A percentile compares a stretch with the other conserved stretches of the same genome.
phyloP scores from a whole-genome alignment of 139 green algal species.

The Tetratostichococcus sp. region DNA sequence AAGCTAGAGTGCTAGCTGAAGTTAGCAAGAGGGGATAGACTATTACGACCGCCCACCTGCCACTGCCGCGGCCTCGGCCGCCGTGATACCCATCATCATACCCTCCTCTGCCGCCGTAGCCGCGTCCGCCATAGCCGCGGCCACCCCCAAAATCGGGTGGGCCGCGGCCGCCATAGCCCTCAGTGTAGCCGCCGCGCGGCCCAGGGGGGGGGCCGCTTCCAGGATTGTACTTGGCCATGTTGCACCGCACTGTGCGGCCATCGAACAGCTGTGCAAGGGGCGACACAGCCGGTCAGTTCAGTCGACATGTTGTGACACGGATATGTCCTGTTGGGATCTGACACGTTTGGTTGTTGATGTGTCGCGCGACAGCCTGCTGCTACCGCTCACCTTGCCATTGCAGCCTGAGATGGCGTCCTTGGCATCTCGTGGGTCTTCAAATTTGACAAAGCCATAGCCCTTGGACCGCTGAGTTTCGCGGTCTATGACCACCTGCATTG shows the following conservation, averaged over 20 bases:
- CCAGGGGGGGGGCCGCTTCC: background rate
- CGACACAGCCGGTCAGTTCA: too few relatives aligned
- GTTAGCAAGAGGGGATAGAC: background rate
- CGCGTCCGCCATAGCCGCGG: background rate
- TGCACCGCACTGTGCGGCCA: constrained; percentile 16
- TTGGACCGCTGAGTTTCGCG: constrained; percentile 27
- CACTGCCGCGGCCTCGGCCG: background rate
- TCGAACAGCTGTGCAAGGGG: constrained; percentile 6
- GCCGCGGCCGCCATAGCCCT: background rate
- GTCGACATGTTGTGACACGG: too few relatives aligned
- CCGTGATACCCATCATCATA: background rate
- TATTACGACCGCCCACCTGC: background rate
- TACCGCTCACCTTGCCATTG: constrained; percentile 19
- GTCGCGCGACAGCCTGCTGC: too few relatives aligned
- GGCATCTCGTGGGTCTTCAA: constrained; percentile 31
- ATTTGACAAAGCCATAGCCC: constrained; percentile 43
- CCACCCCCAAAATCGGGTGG: background rate
- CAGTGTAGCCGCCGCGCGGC: too few relatives aligned
- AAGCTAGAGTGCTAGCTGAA: background rate
- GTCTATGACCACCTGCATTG: constrained; percentile 36
- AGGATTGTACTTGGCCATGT: constrained; percentile 22
- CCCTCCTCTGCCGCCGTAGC: constrained; percentile 4
- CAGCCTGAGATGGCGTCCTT: constrained; percentile 28
- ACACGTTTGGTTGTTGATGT: too few relatives aligned
- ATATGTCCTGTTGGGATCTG: too few relatives aligned